Conservation (phyloP, 2,329 filamentous ascomycete genomes). For the Sclerotiophoma versabilis region DNA sequence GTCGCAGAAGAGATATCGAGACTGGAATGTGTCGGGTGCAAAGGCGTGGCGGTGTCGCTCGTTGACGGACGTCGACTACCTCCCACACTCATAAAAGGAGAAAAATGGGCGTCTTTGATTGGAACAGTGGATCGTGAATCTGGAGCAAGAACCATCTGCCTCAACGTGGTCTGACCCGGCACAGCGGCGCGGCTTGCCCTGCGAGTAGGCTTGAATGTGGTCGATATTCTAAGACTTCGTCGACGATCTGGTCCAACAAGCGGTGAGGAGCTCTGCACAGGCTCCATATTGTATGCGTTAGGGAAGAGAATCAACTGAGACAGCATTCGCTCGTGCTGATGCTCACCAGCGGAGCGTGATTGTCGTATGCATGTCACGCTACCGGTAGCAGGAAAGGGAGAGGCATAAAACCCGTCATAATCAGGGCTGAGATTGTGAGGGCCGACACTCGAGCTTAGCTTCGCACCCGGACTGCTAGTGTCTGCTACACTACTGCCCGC, state of each 20-base stretch:
- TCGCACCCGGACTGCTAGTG: slow-evolving; percentile 43
- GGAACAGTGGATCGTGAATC: slow-evolving; percentile 30
- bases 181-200: slow-evolving; percentile 40
- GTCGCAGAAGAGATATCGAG: slow-evolving; percentile 20
- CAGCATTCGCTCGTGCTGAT: slow-evolving; percentile 25
- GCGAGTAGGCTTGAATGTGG: slow-evolving; percentile 26
- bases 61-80: slow-evolving; percentile 40
- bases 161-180: slow-evolving; percentile 43
- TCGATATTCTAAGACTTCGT: slow-evolving; percentile 24
- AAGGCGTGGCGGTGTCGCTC: slow-evolving; percentile 39
- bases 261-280: slow-evolving; percentile 22
- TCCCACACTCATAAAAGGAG: slow-evolving; percentile 24
- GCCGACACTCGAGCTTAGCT: slow-evolving; percentile 28
- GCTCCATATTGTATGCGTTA: slow-evolving; percentile 16
- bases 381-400: slow-evolving; percentile 28
- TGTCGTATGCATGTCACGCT: slow-evolving; percentile 34
- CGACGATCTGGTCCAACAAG: slow-evolving; percentile 16
- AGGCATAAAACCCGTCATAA: slow-evolving; percentile 32
- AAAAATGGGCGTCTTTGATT: slow-evolving; percentile 28
- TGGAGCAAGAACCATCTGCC: slow-evolving; percentile 44
- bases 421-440: slow-evolving; percentile 20
- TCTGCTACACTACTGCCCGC: slow-evolving; percentile 50
- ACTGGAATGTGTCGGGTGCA: slow-evolving; percentile 27
- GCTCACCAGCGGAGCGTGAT: neutral
- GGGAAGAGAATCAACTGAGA: slow-evolving; percentile 36